Percentiles rank a stretch among this genome's conserved stretches.
phyloP scores from a whole-genome alignment of 2,329 filamentous ascomycete genomes.

The Apiospora phragmitis region DNA sequence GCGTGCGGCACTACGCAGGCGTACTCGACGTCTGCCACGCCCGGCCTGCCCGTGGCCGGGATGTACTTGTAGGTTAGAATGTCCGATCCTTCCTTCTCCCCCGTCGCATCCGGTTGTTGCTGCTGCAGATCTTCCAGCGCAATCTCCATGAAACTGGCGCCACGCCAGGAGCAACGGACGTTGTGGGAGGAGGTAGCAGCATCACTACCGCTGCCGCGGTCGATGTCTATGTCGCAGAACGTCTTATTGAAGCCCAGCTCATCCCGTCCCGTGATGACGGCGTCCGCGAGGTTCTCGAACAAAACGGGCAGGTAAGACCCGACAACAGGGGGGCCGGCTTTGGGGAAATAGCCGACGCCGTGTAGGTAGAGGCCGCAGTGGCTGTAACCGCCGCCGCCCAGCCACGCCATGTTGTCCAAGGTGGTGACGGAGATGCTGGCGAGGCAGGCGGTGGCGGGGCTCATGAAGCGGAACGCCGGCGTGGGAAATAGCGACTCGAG shows the following conservation, averaged over 20 bases:
- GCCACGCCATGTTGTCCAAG: constrained; percentile 57
- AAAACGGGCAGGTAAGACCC: constrained; percentile 59
- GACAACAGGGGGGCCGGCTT: constrained; percentile 45
- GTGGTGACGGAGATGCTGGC: constrained; percentile 44
- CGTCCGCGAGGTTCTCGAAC: constrained; percentile 59
- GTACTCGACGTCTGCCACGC: constrained; percentile 56
- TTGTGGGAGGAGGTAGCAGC: constrained; percentile 28
- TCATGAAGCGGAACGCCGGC: constrained; percentile 40
- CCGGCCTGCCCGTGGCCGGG: constrained; percentile 51
- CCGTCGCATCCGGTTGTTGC: constrained; percentile 12
- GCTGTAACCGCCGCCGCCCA: constrained; percentile 59
- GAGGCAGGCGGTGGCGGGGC: constrained; percentile 43
- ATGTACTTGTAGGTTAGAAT: constrained; percentile 59
- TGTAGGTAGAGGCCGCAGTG: constrained; percentile 63
- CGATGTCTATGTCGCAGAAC: constrained; percentile 50
- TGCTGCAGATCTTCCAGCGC: constrained; percentile 35
- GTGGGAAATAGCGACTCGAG: constrained; percentile 50
- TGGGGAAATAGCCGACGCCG: constrained; percentile 56
- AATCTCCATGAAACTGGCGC: constrained; percentile 41
- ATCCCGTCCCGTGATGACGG: constrained; percentile 59
- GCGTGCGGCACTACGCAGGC: constrained; percentile 39
- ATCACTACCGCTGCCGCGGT: constrained; percentile 23
- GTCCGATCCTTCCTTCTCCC: constrained; percentile 32
- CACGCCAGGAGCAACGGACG: constrained; percentile 43
- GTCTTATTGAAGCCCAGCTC: constrained; percentile 64